phyloP scores from a whole-genome alignment of 75 land plant species.

The Pinus taeda region DNA sequence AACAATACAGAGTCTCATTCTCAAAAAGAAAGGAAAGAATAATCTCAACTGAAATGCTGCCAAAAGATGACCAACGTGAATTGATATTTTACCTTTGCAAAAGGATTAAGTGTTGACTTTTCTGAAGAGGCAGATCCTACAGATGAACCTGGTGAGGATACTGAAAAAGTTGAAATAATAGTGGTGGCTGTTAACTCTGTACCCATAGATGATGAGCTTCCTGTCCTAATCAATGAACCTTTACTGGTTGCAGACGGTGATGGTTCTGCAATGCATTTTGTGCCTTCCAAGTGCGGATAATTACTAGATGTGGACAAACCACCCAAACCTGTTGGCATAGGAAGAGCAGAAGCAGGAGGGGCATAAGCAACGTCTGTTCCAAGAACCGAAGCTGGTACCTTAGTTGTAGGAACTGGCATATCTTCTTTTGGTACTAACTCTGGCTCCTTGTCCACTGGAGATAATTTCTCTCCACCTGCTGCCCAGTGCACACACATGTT shows the following conservation, averaged over 20 bases:
- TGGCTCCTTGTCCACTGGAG: not conserved
- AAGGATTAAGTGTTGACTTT: constrained; percentile 25
- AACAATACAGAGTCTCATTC: not conserved
- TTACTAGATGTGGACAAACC: not conserved
- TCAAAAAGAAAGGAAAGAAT: not conserved
- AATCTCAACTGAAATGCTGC: not conserved
- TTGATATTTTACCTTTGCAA: constrained; percentile 34
- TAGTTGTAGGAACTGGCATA: not conserved
- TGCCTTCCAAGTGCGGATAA: not conserved
- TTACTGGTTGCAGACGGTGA: constrained; percentile 1
- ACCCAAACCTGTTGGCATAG: constrained; percentile 22
- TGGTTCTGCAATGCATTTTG: not conserved
- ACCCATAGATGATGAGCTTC: not conserved
- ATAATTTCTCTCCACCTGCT: not conserved
- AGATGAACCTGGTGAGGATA: constrained; percentile 14
- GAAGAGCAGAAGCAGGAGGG: constrained; percentile 32
- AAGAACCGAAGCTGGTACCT: not conserved
- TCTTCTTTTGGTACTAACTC: not conserved
- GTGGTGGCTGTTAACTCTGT: constrained; percentile 12
- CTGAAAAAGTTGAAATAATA: constrained; percentile 10
- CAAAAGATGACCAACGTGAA: not conserved
- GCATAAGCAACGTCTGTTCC: constrained; percentile 8
- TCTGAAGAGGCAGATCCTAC: constrained; percentile 8
- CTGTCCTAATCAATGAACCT: not conserved
- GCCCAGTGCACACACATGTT: not conserved